phyloP scores from a whole-genome alignment of 305 asterid species.

The Fraxinus dipetala region DNA sequence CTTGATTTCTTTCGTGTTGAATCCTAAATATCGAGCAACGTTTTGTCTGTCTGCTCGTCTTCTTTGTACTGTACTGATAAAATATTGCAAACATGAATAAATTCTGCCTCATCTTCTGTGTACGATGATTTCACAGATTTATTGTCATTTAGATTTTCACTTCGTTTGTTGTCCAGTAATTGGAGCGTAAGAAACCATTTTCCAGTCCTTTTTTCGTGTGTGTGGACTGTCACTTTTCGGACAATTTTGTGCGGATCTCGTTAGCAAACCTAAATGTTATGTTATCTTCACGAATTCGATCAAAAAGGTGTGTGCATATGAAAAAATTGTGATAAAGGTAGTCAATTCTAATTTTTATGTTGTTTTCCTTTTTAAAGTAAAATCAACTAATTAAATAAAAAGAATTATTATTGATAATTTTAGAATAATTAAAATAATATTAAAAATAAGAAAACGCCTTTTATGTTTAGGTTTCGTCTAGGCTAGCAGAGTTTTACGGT shows the following conservation, averaged over 20 bases:
- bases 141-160: background rate
- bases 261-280: background rate
- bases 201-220: background rate
- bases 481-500: no score
- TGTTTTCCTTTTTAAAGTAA: no score
- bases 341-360: no score
- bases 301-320: no score
- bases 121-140: background rate
- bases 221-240: background rate
- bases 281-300: background rate
- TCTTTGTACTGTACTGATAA: background rate
- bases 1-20: constrained; percentile 26
- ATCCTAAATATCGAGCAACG: background rate
- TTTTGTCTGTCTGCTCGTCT: no score
- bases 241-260: background rate
- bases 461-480: background rate
- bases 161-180: background rate
- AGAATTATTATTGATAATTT: no score
- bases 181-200: background rate
- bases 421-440: no score
- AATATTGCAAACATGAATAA: background rate
- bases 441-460: no score
- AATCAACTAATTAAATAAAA: no score
- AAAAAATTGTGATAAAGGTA: no score
- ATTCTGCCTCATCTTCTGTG: background rate